Percentiles rank a stretch among this genome's conserved stretches.
Evolutionary conservation across 257 asterid species (phyloP).

Genomic region (Lantana camara): DNA sequence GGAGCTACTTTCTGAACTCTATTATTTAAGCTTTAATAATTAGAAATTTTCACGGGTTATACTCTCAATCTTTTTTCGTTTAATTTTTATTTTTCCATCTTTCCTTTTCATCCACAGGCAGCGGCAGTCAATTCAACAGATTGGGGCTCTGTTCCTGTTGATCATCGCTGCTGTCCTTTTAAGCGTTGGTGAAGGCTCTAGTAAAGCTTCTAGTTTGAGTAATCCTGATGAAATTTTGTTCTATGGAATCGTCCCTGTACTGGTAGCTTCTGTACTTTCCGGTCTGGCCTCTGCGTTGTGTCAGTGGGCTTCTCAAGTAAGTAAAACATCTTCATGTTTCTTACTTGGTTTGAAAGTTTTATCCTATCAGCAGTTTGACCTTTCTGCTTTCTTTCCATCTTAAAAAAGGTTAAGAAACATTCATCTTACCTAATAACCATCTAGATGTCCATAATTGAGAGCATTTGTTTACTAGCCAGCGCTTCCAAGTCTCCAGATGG

Average conservation of each 20-base stretch:
- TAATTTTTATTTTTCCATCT: background rate
- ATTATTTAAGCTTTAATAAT: background rate
- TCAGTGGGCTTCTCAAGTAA: conserved; percentile 98
- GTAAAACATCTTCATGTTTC: conserved; percentile 28
- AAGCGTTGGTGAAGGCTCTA: conserved; percentile 94
- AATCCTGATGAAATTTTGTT: conserved; percentile 77
- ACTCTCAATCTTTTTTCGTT: conserved; percentile 6
- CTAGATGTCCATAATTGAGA: conserved; percentile 96
- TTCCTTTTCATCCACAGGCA: too few species aligned
- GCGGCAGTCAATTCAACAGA: conserved; percentile 85
- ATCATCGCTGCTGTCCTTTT: conserved; percentile 86
- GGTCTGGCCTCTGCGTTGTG: conserved; percentile 98
- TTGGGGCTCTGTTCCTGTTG: conserved; percentile 91
- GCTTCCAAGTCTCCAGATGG: conserved; percentile 94
- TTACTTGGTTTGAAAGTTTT: conserved; percentile 10
- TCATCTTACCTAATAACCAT: conserved; percentile 92
- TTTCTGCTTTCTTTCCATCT: conserved; percentile 8
- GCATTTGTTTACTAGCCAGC: conserved; percentile 85
- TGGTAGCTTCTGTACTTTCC: conserved; percentile 92
- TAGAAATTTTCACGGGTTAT: conserved; percentile 5
- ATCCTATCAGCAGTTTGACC: conserved; percentile 20
- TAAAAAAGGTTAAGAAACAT: conserved; percentile 79
- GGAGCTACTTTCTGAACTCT: conserved; percentile 3
- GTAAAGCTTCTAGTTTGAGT: conserved; percentile 57
- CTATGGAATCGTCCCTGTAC: conserved; percentile 80